Base-by-base conservation (phyloP, 2,329 filamentous ascomycete genomes). In the Dactylellina parvicollis region DNA sequence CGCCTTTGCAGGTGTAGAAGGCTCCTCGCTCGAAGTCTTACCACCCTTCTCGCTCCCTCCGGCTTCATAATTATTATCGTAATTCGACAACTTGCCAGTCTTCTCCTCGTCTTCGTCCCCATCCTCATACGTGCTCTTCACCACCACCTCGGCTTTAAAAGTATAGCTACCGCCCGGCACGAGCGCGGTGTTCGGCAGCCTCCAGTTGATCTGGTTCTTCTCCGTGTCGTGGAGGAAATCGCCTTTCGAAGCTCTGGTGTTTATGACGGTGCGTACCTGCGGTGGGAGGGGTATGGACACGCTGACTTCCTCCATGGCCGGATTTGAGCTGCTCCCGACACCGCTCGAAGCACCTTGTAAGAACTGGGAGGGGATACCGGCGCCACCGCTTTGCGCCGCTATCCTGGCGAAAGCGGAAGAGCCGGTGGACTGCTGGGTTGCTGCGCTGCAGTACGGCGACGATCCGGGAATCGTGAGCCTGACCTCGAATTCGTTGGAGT, bases 401-500 rank as follows among this genome's bases (percentile, higher is more conserved):
- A 74, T 66, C 46, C 70, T 60, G 16, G 70, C 52, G 32, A 74
- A 74, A 18, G 79, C 74, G 69, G 82, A 80, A n/a, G 81, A 79
- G 24, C 81, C 81, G 1, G 81, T 78, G 10, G 78, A 59, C 44
- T 71, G 82, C 79, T 34, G 81, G 80, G 24, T 82, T 80, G 38
- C 80, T 75, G 74, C 80, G 72, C 76, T 83, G 78, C 80, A 80
- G 10, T 77, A 78, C 16, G 82, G 78, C 4, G 80, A 78, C 73
- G 83, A 82, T 24, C 84, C 83, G 0, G 85, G 83, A 40, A 92
- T 85, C 70, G 88, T 87, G 22, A 96, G 80, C 55, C 91, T 86
- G 50, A 96, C 91, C 80, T 98, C 93, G 77, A 99, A 98, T 62
- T 98, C 95, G 4, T 89, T 87, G 0, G 91, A 92, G 0, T 83